Base-by-base conservation (phyloP, 2,329 filamentous ascomycete species). In the Colletotrichum karsti region DNA sequence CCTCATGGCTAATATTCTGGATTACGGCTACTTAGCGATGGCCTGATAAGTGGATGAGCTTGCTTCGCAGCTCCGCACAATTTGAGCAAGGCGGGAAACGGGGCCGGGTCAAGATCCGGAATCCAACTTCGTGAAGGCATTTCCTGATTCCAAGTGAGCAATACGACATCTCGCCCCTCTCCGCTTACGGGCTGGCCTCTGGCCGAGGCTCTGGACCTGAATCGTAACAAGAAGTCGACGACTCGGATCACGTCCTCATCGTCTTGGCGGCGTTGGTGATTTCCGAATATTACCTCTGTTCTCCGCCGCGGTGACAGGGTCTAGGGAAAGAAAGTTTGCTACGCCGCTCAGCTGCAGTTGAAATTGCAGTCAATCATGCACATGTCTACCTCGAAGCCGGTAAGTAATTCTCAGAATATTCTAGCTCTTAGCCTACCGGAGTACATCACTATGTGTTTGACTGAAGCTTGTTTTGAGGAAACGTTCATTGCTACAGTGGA, bases 201-300 rank as follows among this genome's bases (percentile, higher is more conserved):
- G 22, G 46, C 22, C 46, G 26, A 50, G 46, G 18, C 24, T 24
- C 15, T 24, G 26, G 33, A 51, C 30, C 18, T 53, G 54, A 57
- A 57, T 57, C 54, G 24, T 24, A 42, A 9, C 7, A 22, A 26
- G 18, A 51, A 13, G 35, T 13, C 26, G 35, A 20, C 44, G 57
- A 53, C 57, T 60, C 44, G 57, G 42, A 10, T 60, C n/a, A 20
- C 35, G 57, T 24, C 57, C 42, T 41, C 12, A n/a, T n/a, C 10
- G 44, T 13, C 57, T 60, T 30, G 46, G 33, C 57, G 57, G 46
- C 46, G 53, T 24, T 58, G 39, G 30, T 60, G 33, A 60, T 60
- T 60, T 60, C 57, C 24, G 57, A 7, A 13, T 60, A 44, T 6
- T 33, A 60, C 55, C 28, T 41, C 30, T 30, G n/a, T 24, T 13